These are phyloP conservation scores for Cardamine chenopodiifolia DNA, from an alignment of 345 rosid species.

Conservation along the genomic window DNA sequence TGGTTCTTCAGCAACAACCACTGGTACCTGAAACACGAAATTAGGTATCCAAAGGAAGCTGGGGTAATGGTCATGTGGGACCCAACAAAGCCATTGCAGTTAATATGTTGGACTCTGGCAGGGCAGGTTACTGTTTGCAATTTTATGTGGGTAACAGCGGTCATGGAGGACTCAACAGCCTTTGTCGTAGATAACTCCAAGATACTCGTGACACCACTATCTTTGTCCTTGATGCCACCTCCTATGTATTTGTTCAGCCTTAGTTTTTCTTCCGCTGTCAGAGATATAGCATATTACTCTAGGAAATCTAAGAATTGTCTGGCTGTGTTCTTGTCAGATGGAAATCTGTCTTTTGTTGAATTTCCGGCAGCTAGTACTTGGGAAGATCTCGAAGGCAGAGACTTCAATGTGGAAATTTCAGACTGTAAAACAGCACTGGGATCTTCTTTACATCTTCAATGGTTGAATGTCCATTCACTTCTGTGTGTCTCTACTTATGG, in stretches of 20 bases:
- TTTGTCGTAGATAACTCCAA: constrained; percentile 75
- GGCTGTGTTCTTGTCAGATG: constrained; percentile 79
- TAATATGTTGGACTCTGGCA: constrained; percentile 80
- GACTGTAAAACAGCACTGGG: constrained; percentile 57
- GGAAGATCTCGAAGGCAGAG: constrained; percentile 87
- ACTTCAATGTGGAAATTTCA: constrained; percentile 61
- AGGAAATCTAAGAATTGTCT: constrained; percentile 58
- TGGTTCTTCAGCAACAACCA: constrained; percentile 91
- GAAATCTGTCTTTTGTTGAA: constrained; percentile 69
- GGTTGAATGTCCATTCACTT: constrained; percentile 73
- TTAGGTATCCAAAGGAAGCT: constrained; percentile 61
- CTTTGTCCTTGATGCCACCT: constrained; percentile 85
- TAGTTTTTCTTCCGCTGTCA: constrained; percentile 64
- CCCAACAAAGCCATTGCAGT: constrained; percentile 83
- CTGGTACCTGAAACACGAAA: constrained; percentile 92
- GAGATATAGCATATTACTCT: constrained; percentile 64
- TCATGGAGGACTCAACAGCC: constrained; percentile 78
- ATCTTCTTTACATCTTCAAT: constrained; percentile 66
- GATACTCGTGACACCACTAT: constrained; percentile 80
- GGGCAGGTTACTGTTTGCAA: constrained; percentile 69
- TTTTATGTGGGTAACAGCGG: constrained; percentile 78
- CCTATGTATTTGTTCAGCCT: constrained; percentile 81
- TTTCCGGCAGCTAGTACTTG: constrained; percentile 68
- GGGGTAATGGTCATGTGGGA: constrained; percentile 88
- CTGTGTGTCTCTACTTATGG: constrained; percentile 73